Conservation (phyloP, 495 filamentous ascomycete genomes). For the Opeltia flavorubescens region DNA sequence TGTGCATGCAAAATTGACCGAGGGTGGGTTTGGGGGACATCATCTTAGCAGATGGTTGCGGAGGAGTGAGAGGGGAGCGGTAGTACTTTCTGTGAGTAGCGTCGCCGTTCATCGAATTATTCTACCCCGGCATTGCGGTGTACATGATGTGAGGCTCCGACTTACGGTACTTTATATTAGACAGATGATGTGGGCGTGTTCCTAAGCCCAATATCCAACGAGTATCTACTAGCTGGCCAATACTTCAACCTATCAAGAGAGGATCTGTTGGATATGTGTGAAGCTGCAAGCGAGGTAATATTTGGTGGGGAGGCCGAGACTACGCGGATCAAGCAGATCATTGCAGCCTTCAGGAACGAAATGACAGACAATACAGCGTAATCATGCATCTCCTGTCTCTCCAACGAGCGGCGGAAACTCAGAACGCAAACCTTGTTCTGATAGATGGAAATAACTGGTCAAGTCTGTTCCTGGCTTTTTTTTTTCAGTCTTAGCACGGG, state of each 20-base stretch:
- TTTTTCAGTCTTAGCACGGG: too few relatives aligned
- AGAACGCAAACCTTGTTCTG: too few relatives aligned
- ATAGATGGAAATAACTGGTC: too few relatives aligned
- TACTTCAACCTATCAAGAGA: conserved; percentile 46
- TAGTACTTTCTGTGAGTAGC: conserved; percentile 44
- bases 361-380: too few relatives aligned
- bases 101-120: conserved; percentile 4
- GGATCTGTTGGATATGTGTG: conserved; percentile 43
- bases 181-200: conserved; percentile 85
- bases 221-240: conserved; percentile 58
- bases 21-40: conserved; percentile 52
- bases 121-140: neutral
- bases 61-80: conserved; percentile 32
- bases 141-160: neutral
- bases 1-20: conserved; percentile 59
- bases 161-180: conserved; percentile 24
- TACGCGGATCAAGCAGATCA: conserved; percentile 19
- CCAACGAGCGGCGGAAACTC: too few relatives aligned
- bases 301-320: conserved; percentile 47
- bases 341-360: neutral
- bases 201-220: conserved; percentile 62
- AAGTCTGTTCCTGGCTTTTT: too few relatives aligned
- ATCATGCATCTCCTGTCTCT: too few relatives aligned
- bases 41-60: conserved; percentile 54
- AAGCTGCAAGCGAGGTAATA: conserved; percentile 43